These are phyloP conservation scores for Alternaria sp. DNA, from an alignment of 2,329 filamentous ascomycete species.

Conservation along the genomic window DNA sequence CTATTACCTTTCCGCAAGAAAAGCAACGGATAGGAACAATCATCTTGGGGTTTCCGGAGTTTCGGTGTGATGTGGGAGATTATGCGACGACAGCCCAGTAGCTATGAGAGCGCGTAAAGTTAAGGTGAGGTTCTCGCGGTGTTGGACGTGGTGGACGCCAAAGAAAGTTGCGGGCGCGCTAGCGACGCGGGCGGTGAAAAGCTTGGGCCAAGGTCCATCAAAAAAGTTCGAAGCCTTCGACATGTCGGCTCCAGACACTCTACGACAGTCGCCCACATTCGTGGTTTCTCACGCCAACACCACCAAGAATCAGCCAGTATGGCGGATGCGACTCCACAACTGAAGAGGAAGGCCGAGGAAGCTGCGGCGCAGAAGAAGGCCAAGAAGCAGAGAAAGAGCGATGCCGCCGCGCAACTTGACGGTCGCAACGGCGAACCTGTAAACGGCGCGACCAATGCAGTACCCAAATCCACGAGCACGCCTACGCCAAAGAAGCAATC, in stretches of 20 bases:
- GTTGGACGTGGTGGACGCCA: slow-evolving; percentile 24
- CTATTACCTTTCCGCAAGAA: slow-evolving; percentile 91
- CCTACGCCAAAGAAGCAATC: slow-evolving; percentile 17
- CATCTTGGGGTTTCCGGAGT: slow-evolving; percentile 66
- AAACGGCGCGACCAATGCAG: slow-evolving; percentile 17
- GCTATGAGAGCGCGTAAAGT: neutral
- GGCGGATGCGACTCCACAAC: slow-evolving; percentile 31
- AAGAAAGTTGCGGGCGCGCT: slow-evolving; percentile 44
- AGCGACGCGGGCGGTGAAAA: slow-evolving; percentile 40
- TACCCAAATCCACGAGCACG: slow-evolving; percentile 18
- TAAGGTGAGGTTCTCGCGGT: slow-evolving; percentile 11
- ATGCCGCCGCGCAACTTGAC: slow-evolving; percentile 14
- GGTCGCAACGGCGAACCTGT: slow-evolving; percentile 21
- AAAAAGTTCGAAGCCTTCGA: slow-evolving; percentile 20
- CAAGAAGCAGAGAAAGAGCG: slow-evolving; percentile 37
- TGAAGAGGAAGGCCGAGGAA: slow-evolving; percentile 42
- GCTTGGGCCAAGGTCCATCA: slow-evolving; percentile 35
- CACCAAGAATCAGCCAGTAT: slow-evolving; percentile 17
- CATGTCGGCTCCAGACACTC: neutral
- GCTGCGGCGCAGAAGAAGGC: slow-evolving; percentile 36
- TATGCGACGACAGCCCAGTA: neutral
- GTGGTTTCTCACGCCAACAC: slow-evolving; percentile 1
- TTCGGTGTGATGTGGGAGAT: neutral
- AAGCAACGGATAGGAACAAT: slow-evolving; percentile 99
- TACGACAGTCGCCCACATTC: slow-evolving; percentile 5